Conservation (phyloP, 768 basidiomycete genomes). For the Mycena rosella region DNA sequence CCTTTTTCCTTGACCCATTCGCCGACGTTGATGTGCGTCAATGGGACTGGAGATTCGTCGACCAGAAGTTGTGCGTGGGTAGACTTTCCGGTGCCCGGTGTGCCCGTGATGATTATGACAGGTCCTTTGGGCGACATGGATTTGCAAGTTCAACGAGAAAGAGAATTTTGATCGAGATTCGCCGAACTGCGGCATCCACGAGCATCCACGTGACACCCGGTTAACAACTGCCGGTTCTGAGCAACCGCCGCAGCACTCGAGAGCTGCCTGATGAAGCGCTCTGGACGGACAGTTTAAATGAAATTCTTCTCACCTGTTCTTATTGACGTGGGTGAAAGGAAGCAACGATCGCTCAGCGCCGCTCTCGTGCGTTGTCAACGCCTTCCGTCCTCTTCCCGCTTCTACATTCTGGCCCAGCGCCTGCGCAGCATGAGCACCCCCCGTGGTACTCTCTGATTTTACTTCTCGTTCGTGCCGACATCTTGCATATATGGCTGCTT, state of each 20-base stretch:
- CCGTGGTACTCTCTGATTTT: constrained; percentile 49
- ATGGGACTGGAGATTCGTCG: constrained; percentile 74
- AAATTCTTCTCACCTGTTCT: no score
- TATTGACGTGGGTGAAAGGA: constrained; percentile 32
- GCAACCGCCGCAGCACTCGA: no score
- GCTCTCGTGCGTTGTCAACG: constrained; percentile 21
- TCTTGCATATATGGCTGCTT: constrained; percentile 19
- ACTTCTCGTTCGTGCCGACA: constrained; percentile 13
- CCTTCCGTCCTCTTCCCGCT: constrained; percentile 37
- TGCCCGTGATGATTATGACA: constrained; percentile 89
- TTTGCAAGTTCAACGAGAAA: not conserved
- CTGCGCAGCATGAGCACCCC: constrained; percentile 47
- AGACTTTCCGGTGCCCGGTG: constrained; percentile 96
- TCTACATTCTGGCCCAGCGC: constrained; percentile 39
- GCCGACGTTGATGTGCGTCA: constrained; percentile 90
- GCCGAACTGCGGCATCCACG: no score
- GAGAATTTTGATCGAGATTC: not conserved
- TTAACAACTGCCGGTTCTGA: no score
- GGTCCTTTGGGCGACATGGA: constrained; percentile 53
- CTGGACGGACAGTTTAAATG: no score
- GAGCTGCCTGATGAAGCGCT: no score
- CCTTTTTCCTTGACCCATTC: constrained; percentile 88
- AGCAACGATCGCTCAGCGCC: constrained; percentile 21
- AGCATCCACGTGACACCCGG: not conserved
- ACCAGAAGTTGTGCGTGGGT: constrained; percentile 91